These are phyloP conservation scores for Coniella vitis DNA, from an alignment of 2,329 filamentous ascomycete genomes.

Conservation along the genomic window DNA sequence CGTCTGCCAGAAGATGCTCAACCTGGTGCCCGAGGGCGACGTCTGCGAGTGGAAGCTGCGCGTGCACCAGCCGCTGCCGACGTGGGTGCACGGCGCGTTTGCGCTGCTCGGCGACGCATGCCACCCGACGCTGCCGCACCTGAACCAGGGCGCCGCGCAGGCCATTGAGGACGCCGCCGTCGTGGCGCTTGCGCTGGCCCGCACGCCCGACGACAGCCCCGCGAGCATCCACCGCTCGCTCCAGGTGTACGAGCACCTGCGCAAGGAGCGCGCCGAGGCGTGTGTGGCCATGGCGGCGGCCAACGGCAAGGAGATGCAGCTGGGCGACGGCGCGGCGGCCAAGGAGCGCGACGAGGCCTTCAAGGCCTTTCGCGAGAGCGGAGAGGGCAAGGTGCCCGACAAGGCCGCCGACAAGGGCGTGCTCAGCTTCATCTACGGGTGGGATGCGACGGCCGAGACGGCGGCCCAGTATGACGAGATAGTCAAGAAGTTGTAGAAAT, in stretches of 20 bases:
- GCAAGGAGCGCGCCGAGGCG: constrained; percentile 41
- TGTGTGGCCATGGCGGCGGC: constrained; percentile 44
- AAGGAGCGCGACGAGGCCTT: constrained; percentile 38
- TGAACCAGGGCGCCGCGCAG: constrained; percentile 58
- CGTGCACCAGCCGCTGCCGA: constrained; percentile 53
- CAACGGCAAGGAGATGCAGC: constrained; percentile 36
- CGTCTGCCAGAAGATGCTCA: constrained; percentile 51
- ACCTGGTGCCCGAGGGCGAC: constrained; percentile 55
- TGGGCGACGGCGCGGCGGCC: constrained; percentile 37
- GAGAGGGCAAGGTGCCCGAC: constrained; percentile 38
- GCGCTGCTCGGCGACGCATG: constrained; percentile 54
- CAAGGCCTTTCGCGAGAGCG: constrained; percentile 35
- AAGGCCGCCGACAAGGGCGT: constrained; percentile 39
- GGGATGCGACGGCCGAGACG: constrained; percentile 14
- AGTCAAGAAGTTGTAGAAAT: constrained; percentile 5
- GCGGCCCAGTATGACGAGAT: constrained; percentile 10
- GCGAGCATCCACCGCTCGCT: constrained; percentile 38
- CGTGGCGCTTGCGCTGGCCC: constrained; percentile 33
- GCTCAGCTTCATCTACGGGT: constrained; percentile 14
- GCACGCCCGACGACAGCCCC: constrained; percentile 26
- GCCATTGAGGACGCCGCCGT: constrained; percentile 57
- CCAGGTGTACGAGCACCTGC: constrained; percentile 41
- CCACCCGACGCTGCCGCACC: constrained; percentile 57
- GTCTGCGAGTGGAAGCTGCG: constrained; percentile 61
- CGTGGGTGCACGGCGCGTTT: constrained; percentile 49